Conservation (phyloP, 176 grass and related monocot genomes). For the Neostapfia colusana region DNA sequence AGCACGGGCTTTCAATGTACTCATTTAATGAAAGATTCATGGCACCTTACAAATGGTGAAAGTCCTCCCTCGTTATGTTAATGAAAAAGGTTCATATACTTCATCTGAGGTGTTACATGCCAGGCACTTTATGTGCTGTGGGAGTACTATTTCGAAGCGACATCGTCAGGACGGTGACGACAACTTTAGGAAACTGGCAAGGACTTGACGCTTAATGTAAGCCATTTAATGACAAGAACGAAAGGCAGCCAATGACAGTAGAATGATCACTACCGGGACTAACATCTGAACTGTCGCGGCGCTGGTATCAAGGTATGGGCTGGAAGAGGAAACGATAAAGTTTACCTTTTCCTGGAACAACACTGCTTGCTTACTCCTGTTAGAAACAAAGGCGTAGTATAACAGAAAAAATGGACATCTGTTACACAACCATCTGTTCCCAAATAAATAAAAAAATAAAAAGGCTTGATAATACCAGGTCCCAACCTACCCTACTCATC, state of each 20-base stretch:
- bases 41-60: background rate
- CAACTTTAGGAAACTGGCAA: background rate
- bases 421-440: background rate
- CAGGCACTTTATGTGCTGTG: no score
- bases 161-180: background rate
- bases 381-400: background rate
- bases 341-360: conserved; percentile 16
- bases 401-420: background rate
- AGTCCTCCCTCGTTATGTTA: background rate
- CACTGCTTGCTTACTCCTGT: background rate
- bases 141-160: background rate
- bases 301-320: background rate
- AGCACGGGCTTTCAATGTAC: background rate
- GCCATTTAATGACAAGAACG: background rate
- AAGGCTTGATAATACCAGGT: background rate
- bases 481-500: background rate
- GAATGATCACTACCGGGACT: background rate
- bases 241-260: background rate
- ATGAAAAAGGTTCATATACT: background rate
- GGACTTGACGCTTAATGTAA: background rate
- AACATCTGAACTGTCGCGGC: background rate
- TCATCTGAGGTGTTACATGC: no score
- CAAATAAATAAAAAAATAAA: no score
- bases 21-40: background rate
- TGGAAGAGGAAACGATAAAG: background rate